phyloP scores from a whole-genome alignment of 2,329 filamentous ascomycete species.

The Gremmenia infestans region DNA sequence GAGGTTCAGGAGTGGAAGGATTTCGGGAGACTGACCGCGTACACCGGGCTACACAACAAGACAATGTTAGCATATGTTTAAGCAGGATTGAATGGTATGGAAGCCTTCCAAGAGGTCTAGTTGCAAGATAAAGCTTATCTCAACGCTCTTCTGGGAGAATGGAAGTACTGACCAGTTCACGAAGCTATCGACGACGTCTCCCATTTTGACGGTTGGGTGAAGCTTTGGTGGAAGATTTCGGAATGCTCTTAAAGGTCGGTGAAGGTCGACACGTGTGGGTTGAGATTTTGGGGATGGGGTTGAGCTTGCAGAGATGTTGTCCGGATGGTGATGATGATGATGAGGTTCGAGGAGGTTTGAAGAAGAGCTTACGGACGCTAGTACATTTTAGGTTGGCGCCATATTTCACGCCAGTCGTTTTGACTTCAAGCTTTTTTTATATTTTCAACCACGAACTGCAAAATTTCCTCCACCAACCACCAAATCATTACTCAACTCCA shows the following conservation, averaged over 20 bases:
- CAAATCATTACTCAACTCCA: constrained; percentile 19
- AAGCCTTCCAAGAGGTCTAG: not conserved
- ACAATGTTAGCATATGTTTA: constrained; percentile 39
- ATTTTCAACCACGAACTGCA: not conserved
- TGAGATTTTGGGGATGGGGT: constrained; percentile 24
- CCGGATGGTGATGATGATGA: constrained; percentile 24
- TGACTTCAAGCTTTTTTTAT: constrained; percentile 1
- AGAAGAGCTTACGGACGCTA: constrained; percentile 3
- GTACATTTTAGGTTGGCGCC: constrained; percentile 1
- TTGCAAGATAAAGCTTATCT: constrained; percentile 14
- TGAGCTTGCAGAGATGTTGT: constrained; percentile 25
- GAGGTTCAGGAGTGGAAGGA: constrained; percentile 19
- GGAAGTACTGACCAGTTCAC: constrained; percentile 60
- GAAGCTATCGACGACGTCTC: constrained; percentile 54
- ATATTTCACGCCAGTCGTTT: not conserved
- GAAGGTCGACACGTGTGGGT: constrained; percentile 22
- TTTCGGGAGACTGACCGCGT: constrained; percentile 75
- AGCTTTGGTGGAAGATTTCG: constrained; percentile 12
- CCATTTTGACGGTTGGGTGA: constrained; percentile 55
- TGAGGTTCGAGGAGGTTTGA: constrained; percentile 19
- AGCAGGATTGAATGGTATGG: constrained; percentile 1
- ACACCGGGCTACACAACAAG: constrained; percentile 70
- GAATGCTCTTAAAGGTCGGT: constrained; percentile 17
- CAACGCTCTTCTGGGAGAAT: constrained; percentile 29
- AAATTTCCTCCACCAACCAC: not conserved